Percentiles rank a stretch among this genome's conserved stretches.
phyloP scores from a whole-genome alignment of 192 early-diverging fungal species.

The Spizellomyces sp. region DNA sequence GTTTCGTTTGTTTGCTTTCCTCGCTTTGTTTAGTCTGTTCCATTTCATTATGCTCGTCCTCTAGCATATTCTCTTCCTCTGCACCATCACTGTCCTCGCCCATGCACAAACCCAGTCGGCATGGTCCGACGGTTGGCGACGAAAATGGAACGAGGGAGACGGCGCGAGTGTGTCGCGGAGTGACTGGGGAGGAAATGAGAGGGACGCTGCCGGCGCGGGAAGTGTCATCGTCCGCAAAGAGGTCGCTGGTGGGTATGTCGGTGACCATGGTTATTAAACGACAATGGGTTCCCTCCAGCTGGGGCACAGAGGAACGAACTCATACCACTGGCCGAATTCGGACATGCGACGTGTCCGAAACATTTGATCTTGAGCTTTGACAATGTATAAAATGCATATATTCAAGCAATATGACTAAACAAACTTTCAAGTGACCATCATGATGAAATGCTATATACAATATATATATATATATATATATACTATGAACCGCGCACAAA shows the following conservation, averaged over 20 bases:
- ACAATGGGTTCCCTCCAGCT: too few species aligned
- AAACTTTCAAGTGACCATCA: too few species aligned
- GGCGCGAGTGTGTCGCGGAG: background rate
- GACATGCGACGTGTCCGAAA: too few species aligned
- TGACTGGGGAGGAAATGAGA: background rate
- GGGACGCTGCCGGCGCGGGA: background rate
- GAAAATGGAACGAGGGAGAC: background rate
- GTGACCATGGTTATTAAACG: background rate
- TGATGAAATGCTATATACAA: too few species aligned
- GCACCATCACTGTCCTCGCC: background rate
- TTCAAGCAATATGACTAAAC: too few species aligned
- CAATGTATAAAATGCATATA: too few species aligned
- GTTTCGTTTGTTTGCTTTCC: background rate
- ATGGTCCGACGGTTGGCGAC: background rate
- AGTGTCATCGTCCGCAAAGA: constrained; percentile 25
- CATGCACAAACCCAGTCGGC: background rate
- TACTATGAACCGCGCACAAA: too few species aligned
- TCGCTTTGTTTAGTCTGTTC: background rate
- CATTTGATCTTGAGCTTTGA: too few species aligned
- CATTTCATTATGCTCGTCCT: background rate
- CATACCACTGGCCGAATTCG: too few species aligned
- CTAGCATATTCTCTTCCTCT: background rate
- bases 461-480: too few species aligned
- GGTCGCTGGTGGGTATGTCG: constrained; percentile 21
- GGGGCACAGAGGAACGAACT: too few species aligned